Percentiles rank a stretch among this genome's conserved stretches.
phyloP scores from a whole-genome alignment of 352 stramenopile species.

The Globisporangium radiosum region DNA sequence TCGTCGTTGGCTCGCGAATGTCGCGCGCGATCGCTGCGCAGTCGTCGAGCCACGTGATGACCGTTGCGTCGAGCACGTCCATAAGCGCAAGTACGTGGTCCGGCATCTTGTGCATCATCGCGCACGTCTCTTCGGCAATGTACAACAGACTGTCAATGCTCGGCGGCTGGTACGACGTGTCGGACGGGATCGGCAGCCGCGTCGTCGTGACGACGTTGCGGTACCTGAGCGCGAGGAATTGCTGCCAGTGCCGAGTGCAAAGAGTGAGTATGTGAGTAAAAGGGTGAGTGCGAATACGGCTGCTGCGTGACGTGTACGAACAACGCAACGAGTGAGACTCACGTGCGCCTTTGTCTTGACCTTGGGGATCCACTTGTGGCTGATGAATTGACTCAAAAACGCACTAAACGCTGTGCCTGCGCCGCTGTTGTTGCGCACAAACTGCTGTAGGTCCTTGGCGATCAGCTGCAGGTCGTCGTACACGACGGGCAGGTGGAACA shows the following conservation, averaged over 20 bases:
- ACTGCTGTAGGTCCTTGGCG: conserved; percentile 49
- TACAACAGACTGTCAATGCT: conserved; percentile 75
- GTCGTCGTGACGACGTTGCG: conserved; percentile 33
- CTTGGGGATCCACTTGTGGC: conserved; percentile 70
- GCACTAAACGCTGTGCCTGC: conserved; percentile 27
- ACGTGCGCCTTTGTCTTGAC: conserved; percentile 60
- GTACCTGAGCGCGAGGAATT: conserved; percentile 55
- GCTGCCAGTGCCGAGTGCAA: conserved; percentile 9
- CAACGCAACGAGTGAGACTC: not conserved
- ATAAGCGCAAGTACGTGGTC: conserved; percentile 53
- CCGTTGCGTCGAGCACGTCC: conserved; percentile 50
- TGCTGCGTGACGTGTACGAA: not conserved
- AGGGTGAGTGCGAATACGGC: not conserved
- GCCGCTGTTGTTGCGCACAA: conserved; percentile 18
- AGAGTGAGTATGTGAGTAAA: not conserved
- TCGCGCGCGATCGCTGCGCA: conserved; percentile 64
- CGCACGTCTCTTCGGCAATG: conserved; percentile 51
- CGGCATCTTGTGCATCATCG: conserved; percentile 72
- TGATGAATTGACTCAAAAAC: conserved; percentile 65
- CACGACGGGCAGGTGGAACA: conserved; percentile 70
- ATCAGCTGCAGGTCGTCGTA: conserved; percentile 68
- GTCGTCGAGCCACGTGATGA: conserved; percentile 69
- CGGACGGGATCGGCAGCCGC: conserved; percentile 49
- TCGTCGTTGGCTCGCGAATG: conserved; percentile 70
- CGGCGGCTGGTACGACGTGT: conserved; percentile 70